A percentile compares a stretch with the other conserved stretches of the same genome.
Conservation (phyloP, 2,329 filamentous ascomycete species). For the Corynespora cassiicola region DNA sequence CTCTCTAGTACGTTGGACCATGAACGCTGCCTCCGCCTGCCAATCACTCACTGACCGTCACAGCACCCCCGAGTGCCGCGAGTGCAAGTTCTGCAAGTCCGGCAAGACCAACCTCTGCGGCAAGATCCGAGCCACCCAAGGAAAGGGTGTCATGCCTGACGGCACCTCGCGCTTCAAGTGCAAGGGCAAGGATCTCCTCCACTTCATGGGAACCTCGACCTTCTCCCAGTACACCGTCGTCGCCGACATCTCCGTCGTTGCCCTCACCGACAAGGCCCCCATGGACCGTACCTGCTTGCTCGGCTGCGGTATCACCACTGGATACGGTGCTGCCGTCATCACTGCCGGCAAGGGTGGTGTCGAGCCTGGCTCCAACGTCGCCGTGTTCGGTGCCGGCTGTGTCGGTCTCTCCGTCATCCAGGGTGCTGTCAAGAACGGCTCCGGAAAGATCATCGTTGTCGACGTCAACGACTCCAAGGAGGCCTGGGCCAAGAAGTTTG, state of each 20-base stretch:
- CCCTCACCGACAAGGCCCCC: conserved; percentile 86
- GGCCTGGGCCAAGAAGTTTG: conserved; percentile 91
- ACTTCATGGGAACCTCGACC: conserved; percentile 99
- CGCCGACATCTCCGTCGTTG: conserved; percentile 96
- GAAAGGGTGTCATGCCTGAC: conserved; percentile 95
- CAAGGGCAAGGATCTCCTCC: conserved; percentile 92
- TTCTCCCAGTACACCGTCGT: conserved; percentile 99
- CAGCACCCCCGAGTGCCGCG: conserved; percentile 93
- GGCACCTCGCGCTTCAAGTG: conserved; percentile 93
- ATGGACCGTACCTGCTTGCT: conserved; percentile 97
- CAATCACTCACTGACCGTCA: neutral
- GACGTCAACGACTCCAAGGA: conserved; percentile 90
- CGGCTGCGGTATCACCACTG: conserved; percentile 97
- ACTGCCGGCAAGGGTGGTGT: conserved; percentile 75
- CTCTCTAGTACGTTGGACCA: conserved; percentile 51
- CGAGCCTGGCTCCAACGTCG: conserved; percentile 87
- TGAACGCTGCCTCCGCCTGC: neutral
- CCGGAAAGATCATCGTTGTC: conserved; percentile 77
- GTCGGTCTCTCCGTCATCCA: conserved; percentile 96
- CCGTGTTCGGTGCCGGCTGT: conserved; percentile 94
- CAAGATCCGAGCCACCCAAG: conserved; percentile 97
- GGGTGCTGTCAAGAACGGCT: conserved; percentile 85
- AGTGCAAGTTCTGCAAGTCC: conserved; percentile 99
- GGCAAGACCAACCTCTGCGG: conserved; percentile 99
- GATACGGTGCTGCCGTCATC: conserved; percentile 93